Percentiles rank a stretch among this genome's conserved stretches.
phyloP scores from a whole-genome alignment of 495 filamentous ascomycete genomes.

The Hypoxylon fuscum region DNA sequence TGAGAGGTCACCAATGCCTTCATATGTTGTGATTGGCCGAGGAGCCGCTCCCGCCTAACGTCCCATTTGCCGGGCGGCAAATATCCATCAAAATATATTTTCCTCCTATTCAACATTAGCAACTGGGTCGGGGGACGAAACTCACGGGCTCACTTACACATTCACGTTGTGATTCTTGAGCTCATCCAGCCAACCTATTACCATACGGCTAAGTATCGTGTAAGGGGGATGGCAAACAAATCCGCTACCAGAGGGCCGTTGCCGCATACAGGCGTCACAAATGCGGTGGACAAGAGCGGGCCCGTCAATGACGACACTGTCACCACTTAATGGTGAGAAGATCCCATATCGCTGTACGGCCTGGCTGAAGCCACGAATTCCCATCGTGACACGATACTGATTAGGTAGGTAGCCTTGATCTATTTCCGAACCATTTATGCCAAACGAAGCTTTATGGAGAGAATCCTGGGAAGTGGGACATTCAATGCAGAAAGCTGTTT shows the following conservation, averaged over 20 bases:
- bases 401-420: no score
- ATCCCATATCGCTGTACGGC: slow-evolving; percentile 67
- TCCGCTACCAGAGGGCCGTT: slow-evolving; percentile 43
- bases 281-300: slow-evolving; percentile 79
- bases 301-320: slow-evolving; percentile 73
- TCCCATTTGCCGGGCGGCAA: slow-evolving; percentile 68
- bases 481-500: no score
- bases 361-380: slow-evolving; percentile 70
- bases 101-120: slow-evolving; percentile 49
- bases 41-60: slow-evolving; percentile 63
- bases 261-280: slow-evolving; percentile 61
- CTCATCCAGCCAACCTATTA: slow-evolving; percentile 68
- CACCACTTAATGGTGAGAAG: slow-evolving; percentile 52
- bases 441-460: no score
- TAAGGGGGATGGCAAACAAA: slow-evolving; percentile 69
- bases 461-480: no score
- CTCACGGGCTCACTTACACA: slow-evolving; percentile 60
- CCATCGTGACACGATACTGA: slow-evolving; percentile 65
- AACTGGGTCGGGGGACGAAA: background rate
- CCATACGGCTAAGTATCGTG: slow-evolving; percentile 63
- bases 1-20: slow-evolving; percentile 52
- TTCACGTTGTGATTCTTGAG: slow-evolving; percentile 59
- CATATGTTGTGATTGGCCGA: slow-evolving; percentile 47
- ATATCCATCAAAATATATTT: slow-evolving; percentile 82
- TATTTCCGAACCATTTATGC: background rate